phyloP scores from a whole-genome alignment of 2,329 filamentous ascomycete species.

The Drechslerella stenobrocha region DNA sequence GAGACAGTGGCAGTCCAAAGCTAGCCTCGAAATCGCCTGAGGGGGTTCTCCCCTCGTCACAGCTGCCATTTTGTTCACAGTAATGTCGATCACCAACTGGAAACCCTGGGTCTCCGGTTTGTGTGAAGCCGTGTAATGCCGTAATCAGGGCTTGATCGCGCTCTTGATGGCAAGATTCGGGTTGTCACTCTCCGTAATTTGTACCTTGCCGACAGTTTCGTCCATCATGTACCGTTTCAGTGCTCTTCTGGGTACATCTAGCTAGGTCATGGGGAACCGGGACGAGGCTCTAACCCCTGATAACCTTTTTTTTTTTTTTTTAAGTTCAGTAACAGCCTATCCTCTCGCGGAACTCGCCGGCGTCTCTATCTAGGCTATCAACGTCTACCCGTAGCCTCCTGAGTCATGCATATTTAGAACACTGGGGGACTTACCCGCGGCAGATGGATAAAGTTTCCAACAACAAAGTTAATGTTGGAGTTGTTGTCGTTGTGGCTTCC shows the following conservation, averaged over 20 bases:
- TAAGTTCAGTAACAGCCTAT: too few species aligned
- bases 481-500: not conserved
- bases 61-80: too few species aligned
- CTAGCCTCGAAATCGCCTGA: not conserved
- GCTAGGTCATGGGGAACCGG: conserved; percentile 7
- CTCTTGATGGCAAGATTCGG: too few species aligned
- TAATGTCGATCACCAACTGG: conserved; percentile 41
- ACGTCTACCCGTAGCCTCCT: not conserved
- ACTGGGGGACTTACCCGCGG: not conserved
- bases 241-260: conserved; percentile 21
- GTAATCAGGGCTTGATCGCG: not conserved
- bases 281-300: conserved; percentile 1
- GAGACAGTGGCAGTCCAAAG: not conserved
- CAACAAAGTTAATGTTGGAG: too few species aligned
- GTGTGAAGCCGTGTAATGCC: too few species aligned
- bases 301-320: conserved; percentile 18
- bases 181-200: not conserved
- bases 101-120: too few species aligned
- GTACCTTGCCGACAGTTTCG: conserved; percentile 25
- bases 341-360: too few species aligned
- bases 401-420: not conserved
- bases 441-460: too few species aligned
- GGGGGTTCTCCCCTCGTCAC: too few species aligned
- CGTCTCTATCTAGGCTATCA: conserved; percentile 18
- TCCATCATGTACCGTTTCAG: conserved; percentile 12